phyloP scores from a whole-genome alignment of 164 flowering plant species.

The Stephania yunnanensis region DNA sequence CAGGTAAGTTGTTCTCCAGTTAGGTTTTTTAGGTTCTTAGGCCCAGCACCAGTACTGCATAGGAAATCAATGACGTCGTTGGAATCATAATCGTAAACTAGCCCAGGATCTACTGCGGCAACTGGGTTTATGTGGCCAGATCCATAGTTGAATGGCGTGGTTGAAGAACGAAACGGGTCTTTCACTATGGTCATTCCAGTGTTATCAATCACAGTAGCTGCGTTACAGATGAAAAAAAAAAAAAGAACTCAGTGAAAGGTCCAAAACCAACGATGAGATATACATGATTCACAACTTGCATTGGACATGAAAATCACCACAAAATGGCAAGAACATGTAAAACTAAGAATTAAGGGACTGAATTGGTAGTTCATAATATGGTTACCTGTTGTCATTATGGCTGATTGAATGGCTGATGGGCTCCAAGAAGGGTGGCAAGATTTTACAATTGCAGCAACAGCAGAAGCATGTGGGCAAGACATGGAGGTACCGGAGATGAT shows the following conservation, averaged over 20 bases:
- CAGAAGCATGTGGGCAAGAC: conserved; percentile 47
- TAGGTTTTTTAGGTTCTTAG: conserved; percentile 35
- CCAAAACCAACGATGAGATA: neutral
- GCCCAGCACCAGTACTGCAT: conserved; percentile 38
- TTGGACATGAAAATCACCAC: too few species aligned
- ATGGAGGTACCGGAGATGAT: conserved; percentile 45
- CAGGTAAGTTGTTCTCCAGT: conserved; percentile 32
- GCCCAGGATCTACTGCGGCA: conserved; percentile 49
- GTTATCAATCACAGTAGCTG: conserved; percentile 19
- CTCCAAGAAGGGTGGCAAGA: conserved; percentile 43
- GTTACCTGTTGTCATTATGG: conserved; percentile 59
- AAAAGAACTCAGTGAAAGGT: neutral
- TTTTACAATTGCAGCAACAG: conserved; percentile 42
- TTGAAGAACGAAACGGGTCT: conserved; percentile 23
- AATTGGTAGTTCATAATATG: conserved; percentile 6
- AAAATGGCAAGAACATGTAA: too few species aligned
- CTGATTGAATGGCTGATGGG: conserved; percentile 46
- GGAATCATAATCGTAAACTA: conserved; percentile 37
- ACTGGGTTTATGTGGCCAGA: conserved; percentile 41
- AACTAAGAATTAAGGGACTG: too few species aligned
- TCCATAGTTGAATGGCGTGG: conserved; percentile 45
- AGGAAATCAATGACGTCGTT: conserved; percentile 34
- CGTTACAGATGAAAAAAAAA: neutral
- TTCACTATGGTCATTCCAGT: conserved; percentile 18
- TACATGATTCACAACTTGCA: neutral